phyloP scores from a whole-genome alignment of 2,329 filamentous ascomycete species.

The Zasmidium citrigriseum region DNA sequence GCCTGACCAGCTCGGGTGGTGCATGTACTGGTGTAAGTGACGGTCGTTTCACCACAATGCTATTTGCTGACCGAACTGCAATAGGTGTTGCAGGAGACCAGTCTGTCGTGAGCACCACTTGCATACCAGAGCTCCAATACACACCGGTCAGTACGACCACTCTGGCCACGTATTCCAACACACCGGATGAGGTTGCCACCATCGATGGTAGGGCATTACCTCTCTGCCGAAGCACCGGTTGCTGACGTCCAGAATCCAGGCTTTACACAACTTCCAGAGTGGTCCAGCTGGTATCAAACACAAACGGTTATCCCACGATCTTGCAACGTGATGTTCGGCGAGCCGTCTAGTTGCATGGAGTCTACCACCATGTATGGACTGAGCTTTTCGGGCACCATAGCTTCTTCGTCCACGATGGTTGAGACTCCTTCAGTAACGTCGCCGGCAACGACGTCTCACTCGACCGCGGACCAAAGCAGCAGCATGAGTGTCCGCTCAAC shows the following conservation, averaged over 20 bases:
- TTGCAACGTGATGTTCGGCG: not conserved
- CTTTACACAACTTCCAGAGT: not conserved
- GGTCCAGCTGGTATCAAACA: conserved; percentile 1
- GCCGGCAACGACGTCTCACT: not conserved
- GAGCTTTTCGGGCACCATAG: too few species aligned
- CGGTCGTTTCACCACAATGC: too few species aligned
- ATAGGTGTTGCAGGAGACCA: not conserved
- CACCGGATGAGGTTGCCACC: not conserved
- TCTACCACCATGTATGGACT: too few species aligned
- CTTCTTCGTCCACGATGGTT: too few species aligned
- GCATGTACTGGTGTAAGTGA: conserved; percentile 1
- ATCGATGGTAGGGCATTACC: not conserved
- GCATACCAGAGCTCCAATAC: not conserved
- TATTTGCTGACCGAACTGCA: not conserved
- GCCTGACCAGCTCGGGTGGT: conserved; percentile 1
- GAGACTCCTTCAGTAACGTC: not conserved
- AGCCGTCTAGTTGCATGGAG: not conserved
- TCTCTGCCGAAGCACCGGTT: not conserved
- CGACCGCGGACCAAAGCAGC: not conserved
- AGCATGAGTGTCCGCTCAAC: not conserved
- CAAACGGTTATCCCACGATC: not conserved
- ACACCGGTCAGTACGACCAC: not conserved
- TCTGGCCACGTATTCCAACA: not conserved
- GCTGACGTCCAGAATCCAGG: not conserved
- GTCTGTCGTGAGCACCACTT: not conserved